Evolutionary conservation across 164 flowering plant species (phyloP).

Genomic region (Magnolia sinica): DNA sequence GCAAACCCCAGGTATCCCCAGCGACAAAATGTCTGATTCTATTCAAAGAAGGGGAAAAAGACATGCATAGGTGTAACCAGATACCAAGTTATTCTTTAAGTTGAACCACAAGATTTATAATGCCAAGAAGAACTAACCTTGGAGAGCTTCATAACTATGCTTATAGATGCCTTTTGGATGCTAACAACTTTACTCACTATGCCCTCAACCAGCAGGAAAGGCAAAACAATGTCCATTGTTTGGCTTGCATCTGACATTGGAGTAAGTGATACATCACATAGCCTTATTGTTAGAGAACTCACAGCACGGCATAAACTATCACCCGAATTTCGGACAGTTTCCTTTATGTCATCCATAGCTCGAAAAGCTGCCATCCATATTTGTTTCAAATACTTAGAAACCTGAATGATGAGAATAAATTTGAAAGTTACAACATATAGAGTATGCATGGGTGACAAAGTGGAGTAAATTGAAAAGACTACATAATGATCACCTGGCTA

Average conservation of each 20-base stretch:
- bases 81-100: too few species aligned
- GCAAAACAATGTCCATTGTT: conserved; percentile 81
- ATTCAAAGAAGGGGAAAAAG: too few species aligned
- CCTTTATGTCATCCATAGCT: conserved; percentile 99
- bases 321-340: conserved; percentile 90
- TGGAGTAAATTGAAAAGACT: neutral
- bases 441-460: neutral
- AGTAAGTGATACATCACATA: conserved; percentile 87
- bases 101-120: neutral
- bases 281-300: conserved; percentile 69
- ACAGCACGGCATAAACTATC: conserved; percentile 86
- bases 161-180: conserved; percentile 84
- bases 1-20: too few species aligned
- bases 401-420: conserved; percentile 34
- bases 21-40: too few species aligned
- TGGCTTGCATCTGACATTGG: conserved; percentile 57
- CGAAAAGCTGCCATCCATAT: conserved; percentile 91
- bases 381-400: conserved; percentile 68
- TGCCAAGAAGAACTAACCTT: conserved; percentile 52
- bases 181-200: conserved; percentile 87
- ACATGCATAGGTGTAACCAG: too few species aligned
- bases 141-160: conserved; percentile 88
- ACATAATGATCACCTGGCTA: conserved; percentile 51
- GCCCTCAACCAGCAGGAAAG: conserved; percentile 80
- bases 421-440: conserved; percentile 2